Evolutionary conservation across 2,329 filamentous ascomycete genomes (phyloP), one percentile per base, ranked within the genome.

Genomic region (Aspergillus udagawae): DNA sequence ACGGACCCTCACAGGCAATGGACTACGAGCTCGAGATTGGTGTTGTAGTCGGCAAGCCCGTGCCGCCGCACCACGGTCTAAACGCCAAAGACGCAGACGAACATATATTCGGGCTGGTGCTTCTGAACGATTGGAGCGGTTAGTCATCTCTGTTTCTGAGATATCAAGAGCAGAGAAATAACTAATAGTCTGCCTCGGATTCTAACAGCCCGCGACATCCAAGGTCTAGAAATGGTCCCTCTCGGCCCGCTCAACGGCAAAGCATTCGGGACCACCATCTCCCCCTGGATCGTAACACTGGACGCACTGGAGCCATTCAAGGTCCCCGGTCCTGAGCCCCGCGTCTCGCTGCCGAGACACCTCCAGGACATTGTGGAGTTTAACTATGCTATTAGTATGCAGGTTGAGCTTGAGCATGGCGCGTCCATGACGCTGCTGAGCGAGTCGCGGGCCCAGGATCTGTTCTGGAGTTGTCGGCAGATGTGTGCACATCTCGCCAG

Each of bases 211-310:
- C 64, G 70, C 5, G 85, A 87, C 65, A 83, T 88, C 20, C 85
- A 87, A 67, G 78, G 71, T 0, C 73, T 83, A 23, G 85, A 87
- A 62, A 86, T 87, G 83, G 75, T 74, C 2, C 84, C 84, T 0
- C 70, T 87, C 0, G 85, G 85, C 0, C 85, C 85, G 0, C 78
- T 87, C 53, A 85, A 86, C 53, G 79, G 80, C 2, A 88, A 88
- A 67, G 81, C 79, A 29, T 85, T 87, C 47, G 80, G 78, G 5
- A 87, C 84, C 0, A 80, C 77, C 0, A 81, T 88, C 23, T 83
- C 81, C 0, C 83, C 85, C 0, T 88, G 85, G 85, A 73, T 87
- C 12, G 70, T 87, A 3, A 85, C 83, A 0, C 72, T 83, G 1
- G 84, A 86, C 38, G 85, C 86, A 0, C 67, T 87, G 21, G 71